Evolutionary conservation across 1,284 basidiomycete genomes (phyloP), one percentile per base, ranked within the genome.

Genomic region (Lentinula novae-zelandiae): DNA sequence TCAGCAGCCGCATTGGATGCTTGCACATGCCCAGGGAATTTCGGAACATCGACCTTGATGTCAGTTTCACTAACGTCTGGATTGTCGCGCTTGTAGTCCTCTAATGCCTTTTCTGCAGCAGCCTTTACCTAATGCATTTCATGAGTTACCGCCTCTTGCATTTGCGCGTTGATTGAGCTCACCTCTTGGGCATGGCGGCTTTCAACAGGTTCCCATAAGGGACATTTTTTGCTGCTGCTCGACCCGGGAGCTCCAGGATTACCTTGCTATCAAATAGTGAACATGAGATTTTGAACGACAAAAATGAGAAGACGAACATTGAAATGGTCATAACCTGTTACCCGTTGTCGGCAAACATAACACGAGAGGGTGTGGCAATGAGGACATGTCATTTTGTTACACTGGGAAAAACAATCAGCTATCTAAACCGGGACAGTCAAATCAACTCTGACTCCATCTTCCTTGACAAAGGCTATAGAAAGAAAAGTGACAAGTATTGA

Each of bases 311-410:
- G 44, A 73, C 78, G 48, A 64, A 82, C 82, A 55, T 85, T 73
- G 68, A 95, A 95, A 69, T 95, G 93, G 0, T 89, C 85, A 68
- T 95, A 95, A 0, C 91, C 89, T 1, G 62, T 73, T 44, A 94
- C 87, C 38, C 85, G 67, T 66, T 88, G 68, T 20, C 89, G 82
- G 69, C 92, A 95, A 15, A 90, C 77, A 69, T 94, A 94, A 71
- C 92, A 95, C 0, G 86, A 91, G 31, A 89, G 44, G 0, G 90
- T 86, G 3, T 59, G 62, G 67, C 92, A 95, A 61, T 85, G 75
- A 1, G 84, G 80, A 67, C 92, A 94, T 12, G 76, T 80, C 85
- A 92, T 91, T 70, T 50, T 92, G 78, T 92, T 92, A 73, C 90
- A 92, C 87, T 91, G 27, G 27, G 27, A 66, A 17, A 53, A 10